phyloP scores from a whole-genome alignment of 306 rosid species.

The Argentina anserina region DNA sequence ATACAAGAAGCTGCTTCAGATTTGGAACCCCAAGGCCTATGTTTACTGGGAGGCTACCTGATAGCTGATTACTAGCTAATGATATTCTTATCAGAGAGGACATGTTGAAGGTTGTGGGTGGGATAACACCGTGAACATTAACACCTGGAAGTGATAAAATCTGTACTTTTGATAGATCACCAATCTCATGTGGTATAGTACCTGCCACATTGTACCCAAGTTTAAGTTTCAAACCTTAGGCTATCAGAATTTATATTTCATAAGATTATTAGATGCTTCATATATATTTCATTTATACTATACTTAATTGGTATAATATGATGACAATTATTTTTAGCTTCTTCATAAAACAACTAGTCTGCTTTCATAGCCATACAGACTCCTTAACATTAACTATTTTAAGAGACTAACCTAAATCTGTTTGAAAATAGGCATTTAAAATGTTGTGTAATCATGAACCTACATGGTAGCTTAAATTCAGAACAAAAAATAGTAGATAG shows the following conservation, averaged over 20 bases:
- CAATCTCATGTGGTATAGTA: conserved; percentile 17
- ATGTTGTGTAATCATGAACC: background rate
- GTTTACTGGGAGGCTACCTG: conserved; percentile 19
- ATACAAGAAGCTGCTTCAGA: background rate
- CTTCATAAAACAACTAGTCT: too few species aligned
- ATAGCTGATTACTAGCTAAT: background rate
- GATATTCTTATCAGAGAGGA: background rate
- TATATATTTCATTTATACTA: too few species aligned
- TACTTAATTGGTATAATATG: background rate
- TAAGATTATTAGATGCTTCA: background rate
- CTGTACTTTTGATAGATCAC: conserved; percentile 11
- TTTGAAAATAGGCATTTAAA: background rate
- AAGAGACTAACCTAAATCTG: too few species aligned
- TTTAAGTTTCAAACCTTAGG: background rate
- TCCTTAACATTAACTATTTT: too few species aligned
- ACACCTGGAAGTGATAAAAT: background rate
- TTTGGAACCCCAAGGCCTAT: conserved; percentile 17
- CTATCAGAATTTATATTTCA: background rate
- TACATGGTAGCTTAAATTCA: background rate
- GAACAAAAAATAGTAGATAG: background rate
- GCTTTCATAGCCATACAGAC: too few species aligned
- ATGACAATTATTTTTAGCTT: too few species aligned
- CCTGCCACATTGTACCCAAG: conserved; percentile 13
- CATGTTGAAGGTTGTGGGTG: conserved; percentile 24
- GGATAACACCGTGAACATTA: conserved; percentile 17